phyloP scores from a whole-genome alignment of 495 filamentous ascomycete genomes.

The Penicillium antarcticum region DNA sequence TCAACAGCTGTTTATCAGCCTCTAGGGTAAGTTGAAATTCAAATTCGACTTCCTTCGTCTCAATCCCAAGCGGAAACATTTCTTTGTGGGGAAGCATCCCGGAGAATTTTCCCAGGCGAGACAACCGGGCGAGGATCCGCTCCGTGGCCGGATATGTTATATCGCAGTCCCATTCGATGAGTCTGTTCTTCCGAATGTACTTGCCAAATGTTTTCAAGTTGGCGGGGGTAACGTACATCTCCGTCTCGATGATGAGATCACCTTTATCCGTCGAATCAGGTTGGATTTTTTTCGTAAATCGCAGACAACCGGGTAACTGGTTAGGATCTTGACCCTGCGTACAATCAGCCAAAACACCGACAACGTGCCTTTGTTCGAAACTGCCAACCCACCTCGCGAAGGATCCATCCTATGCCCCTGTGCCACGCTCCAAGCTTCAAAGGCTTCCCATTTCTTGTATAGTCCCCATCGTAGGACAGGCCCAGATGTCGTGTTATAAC shows the following conservation, averaged over 20 bases:
- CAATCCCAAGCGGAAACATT: neutral
- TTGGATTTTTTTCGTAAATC: neutral
- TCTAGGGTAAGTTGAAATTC: neutral
- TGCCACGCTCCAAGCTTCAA: neutral
- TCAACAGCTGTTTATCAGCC: neutral
- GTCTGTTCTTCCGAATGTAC: neutral
- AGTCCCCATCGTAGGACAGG: neutral
- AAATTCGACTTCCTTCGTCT: neutral
- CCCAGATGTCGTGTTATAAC: neutral
- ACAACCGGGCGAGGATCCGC: neutral
- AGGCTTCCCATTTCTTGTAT: neutral
- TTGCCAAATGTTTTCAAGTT: neutral
- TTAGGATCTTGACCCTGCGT: neutral
- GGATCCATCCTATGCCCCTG: constrained; percentile 2
- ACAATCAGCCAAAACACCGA: neutral
- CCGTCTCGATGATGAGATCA: neutral
- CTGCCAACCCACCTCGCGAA: neutral
- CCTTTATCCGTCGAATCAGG: neutral
- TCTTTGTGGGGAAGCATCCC: neutral
- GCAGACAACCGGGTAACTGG: neutral
- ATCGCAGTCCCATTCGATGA: neutral
- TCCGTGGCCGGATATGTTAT: constrained; percentile 2
- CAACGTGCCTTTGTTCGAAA: neutral
- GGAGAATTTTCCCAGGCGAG: neutral
- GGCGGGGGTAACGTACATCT: neutral